Conservation (phyloP, 441 rosid species). For the Oxalis stricta region DNA sequence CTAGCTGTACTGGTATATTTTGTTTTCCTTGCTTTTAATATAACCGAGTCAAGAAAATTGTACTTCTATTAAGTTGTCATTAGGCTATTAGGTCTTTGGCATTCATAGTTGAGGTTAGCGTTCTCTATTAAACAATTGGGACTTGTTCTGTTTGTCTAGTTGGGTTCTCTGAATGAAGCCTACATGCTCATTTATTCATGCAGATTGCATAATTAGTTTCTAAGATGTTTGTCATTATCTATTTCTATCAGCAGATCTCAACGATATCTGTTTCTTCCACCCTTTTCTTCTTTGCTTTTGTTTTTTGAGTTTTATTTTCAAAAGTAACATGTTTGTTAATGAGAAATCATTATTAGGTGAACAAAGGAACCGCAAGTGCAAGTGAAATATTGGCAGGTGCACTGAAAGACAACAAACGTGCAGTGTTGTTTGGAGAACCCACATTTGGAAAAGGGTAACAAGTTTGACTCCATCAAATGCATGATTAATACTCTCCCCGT, state of each 20-base stretch:
- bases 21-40: not conserved
- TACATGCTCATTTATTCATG: too few relatives aligned
- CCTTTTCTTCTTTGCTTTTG: not conserved
- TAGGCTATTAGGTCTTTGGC: not conserved
- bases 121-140: too few relatives aligned
- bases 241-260: not conserved
- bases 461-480: too few relatives aligned
- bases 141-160: too few relatives aligned
- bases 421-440: slow-evolving; percentile 72
- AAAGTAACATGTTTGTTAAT: too few relatives aligned
- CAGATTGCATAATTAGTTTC: not conserved
- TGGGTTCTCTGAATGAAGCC: too few relatives aligned
- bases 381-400: slow-evolving; percentile 94
- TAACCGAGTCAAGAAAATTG: not conserved
- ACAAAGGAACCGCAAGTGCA: slow-evolving; percentile 98
- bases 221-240: too few relatives aligned
- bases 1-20: slow-evolving; percentile 63
- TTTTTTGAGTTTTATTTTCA: not conserved
- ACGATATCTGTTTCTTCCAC: not conserved
- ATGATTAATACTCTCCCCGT: too few relatives aligned
- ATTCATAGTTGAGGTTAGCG: not conserved
- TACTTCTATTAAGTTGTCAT: not conserved
- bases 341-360: slow-evolving; percentile 43
- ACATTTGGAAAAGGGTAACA: slow-evolving; percentile 99
- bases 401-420: slow-evolving; percentile 87